phyloP scores from a whole-genome alignment of 2,329 filamentous ascomycete species.

The Tricladium varicosporioides region DNA sequence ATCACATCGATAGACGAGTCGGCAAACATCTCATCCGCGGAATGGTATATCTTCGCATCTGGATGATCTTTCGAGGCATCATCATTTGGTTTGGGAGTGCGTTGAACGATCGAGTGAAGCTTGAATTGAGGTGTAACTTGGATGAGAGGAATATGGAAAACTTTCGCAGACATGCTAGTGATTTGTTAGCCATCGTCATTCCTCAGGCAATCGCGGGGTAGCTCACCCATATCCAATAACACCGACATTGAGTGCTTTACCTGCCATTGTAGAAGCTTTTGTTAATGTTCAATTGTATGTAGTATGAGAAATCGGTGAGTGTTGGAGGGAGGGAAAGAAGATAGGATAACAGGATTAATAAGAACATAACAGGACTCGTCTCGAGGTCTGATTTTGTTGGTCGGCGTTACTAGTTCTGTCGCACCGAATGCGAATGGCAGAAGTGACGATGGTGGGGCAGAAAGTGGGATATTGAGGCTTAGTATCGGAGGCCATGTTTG shows the following conservation, averaged over 20 bases:
- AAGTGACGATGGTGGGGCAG: constrained; percentile 4
- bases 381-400: background rate
- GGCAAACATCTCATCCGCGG: constrained; percentile 59
- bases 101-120: constrained; percentile 75
- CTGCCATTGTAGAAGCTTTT: constrained; percentile 22
- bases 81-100: constrained; percentile 60
- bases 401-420: background rate
- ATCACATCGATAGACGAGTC: constrained; percentile 68
- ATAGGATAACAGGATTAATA: background rate
- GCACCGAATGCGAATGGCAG: background rate
- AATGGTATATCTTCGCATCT: constrained; percentile 60
- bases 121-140: constrained; percentile 59
- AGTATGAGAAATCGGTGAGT: background rate
- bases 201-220: background rate
- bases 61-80: constrained; percentile 71
- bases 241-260: constrained; percentile 52
- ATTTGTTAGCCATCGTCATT: constrained; percentile 9
- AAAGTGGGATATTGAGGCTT: background rate
- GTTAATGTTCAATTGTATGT: background rate
- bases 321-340: background rate
- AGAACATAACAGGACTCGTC: background rate
- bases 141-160: constrained; percentile 84
- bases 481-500: background rate
- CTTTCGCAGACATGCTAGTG: constrained; percentile 61
- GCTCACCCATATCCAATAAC: constrained; percentile 53